Evolutionary conservation across 768 basidiomycete genomes (phyloP).

Genomic region (Suillus tomentosus): DNA sequence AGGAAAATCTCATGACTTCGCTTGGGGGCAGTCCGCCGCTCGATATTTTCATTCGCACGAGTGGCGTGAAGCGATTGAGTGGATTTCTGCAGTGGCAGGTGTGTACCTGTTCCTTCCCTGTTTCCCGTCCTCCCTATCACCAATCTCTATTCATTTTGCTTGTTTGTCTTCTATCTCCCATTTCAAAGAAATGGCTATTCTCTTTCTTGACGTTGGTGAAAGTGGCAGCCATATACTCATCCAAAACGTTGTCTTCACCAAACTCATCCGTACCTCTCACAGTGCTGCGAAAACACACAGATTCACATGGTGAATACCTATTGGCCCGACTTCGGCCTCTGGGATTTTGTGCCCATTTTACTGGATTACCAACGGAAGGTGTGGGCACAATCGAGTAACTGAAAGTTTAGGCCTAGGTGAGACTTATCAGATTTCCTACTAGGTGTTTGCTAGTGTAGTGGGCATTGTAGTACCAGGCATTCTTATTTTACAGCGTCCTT

Average conservation of each 20-base stretch:
- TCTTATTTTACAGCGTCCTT: background rate
- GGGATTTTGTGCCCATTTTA: constrained; percentile 85
- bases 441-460: background rate
- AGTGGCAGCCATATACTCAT: background rate
- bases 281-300: constrained; percentile 85
- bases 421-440: constrained; percentile 34
- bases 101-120: constrained; percentile 26
- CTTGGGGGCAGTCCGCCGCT: constrained; percentile 72
- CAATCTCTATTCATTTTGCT: background rate
- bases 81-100: constrained; percentile 98
- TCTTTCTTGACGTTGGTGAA: constrained; percentile 36
- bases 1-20: constrained; percentile 65
- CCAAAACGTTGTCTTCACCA: background rate
- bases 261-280: constrained; percentile 5
- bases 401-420: constrained; percentile 25
- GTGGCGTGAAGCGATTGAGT: constrained; percentile 85
- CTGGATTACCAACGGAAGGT: constrained; percentile 78
- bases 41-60: constrained; percentile 89
- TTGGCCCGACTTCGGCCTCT: constrained; percentile 93
- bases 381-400: constrained; percentile 45
- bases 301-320: constrained; percentile 82
- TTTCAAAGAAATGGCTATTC: constrained; percentile 39
- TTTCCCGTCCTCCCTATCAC: background rate
- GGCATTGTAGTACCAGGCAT: background rate
- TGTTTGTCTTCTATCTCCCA: constrained; percentile 37